Conservation (phyloP, 768 basidiomycete species). For the Cytidiella melzeri region DNA sequence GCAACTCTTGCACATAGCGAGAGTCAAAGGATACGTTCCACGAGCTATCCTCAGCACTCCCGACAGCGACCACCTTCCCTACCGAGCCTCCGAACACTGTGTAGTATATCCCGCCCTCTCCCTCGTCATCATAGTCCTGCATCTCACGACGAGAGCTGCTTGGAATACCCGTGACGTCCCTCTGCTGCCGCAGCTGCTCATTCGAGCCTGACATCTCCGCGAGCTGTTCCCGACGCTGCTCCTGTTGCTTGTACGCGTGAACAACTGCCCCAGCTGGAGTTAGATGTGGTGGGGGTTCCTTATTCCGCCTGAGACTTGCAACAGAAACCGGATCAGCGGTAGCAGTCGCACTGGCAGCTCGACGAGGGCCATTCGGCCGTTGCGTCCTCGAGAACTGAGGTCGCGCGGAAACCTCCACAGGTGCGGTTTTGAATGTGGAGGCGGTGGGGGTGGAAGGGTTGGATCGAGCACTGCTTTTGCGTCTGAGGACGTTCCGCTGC, state of each 20-base stretch:
- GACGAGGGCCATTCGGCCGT: slow-evolving; percentile 1
- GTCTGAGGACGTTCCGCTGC: slow-evolving; percentile 15
- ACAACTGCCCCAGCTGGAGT: slow-evolving; percentile 43
- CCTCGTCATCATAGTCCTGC: slow-evolving; percentile 18
- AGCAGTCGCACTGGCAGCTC: slow-evolving; percentile 3
- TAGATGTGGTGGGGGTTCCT: slow-evolving; percentile 17
- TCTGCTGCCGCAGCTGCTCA: slow-evolving; percentile 14
- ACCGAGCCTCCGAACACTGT: slow-evolving; percentile 47
- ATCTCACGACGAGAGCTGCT: slow-evolving; percentile 1
- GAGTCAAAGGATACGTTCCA: slow-evolving; percentile 14
- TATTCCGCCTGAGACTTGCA: neutral
- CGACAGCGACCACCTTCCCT: slow-evolving; percentile 39
- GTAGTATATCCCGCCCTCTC: slow-evolving; percentile 41
- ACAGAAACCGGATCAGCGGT: slow-evolving; percentile 4
- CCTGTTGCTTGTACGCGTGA: slow-evolving; percentile 43
- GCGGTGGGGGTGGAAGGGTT: slow-evolving; percentile 17
- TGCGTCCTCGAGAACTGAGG: neutral
- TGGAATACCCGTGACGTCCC: neutral
- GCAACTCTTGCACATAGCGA: slow-evolving; percentile 7
- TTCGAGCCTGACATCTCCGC: slow-evolving; percentile 25
- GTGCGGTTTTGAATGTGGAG: slow-evolving; percentile 3
- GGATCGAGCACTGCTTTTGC: slow-evolving; percentile 17
- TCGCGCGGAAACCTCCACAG: slow-evolving; percentile 1
- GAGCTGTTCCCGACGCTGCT: slow-evolving; percentile 24
- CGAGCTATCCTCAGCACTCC: slow-evolving; percentile 36